Conservation (phyloP, 2,329 filamentous ascomycete species). For the Chaetomiaceae sp. region DNA sequence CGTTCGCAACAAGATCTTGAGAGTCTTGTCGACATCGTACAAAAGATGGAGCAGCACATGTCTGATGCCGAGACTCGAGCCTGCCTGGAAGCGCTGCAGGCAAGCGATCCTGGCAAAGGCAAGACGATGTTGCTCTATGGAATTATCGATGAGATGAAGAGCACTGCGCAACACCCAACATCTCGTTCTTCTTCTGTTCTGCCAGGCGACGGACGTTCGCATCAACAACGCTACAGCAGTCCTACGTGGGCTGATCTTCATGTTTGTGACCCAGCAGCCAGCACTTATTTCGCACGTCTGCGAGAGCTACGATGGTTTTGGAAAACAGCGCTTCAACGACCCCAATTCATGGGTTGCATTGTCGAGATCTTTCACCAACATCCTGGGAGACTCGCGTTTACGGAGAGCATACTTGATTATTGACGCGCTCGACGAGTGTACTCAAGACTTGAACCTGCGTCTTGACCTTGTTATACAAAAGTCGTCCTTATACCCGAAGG, state of each 20-base stretch:
- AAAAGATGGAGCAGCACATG: too few relatives aligned
- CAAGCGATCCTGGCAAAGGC: slow-evolving; percentile 33
- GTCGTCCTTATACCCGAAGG: slow-evolving; percentile 19
- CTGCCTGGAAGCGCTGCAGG: not conserved
- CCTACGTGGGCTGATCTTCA: slow-evolving; percentile 29
- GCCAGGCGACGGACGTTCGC: slow-evolving; percentile 16
- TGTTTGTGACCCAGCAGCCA: slow-evolving; percentile 26
- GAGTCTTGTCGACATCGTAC: not conserved
- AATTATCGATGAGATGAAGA: slow-evolving; percentile 31
- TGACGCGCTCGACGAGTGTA: slow-evolving; percentile 45
- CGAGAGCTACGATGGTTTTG: slow-evolving; percentile 18
- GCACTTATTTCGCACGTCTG: slow-evolving; percentile 31
- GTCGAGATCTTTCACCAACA: slow-evolving; percentile 33
- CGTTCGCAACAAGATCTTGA: not conserved
- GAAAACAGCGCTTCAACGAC: slow-evolving; percentile 12
- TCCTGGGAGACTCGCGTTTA: slow-evolving; percentile 33
- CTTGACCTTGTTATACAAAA: slow-evolving; percentile 30
- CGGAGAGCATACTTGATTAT: slow-evolving; percentile 34
- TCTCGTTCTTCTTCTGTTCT: slow-evolving; percentile 29
- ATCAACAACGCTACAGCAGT: slow-evolving; percentile 29
- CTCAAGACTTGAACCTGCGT: slow-evolving; percentile 26
- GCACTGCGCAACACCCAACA: not conserved
- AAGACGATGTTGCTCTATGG: slow-evolving; percentile 40
- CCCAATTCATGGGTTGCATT: slow-evolving; percentile 29
- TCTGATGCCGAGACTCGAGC: too few relatives aligned